Evolutionary conservation across 352 stramenopile genomes (phyloP), one percentile per base, ranked within the genome.

Genomic region (Globisporangium cylindrosporum): DNA sequence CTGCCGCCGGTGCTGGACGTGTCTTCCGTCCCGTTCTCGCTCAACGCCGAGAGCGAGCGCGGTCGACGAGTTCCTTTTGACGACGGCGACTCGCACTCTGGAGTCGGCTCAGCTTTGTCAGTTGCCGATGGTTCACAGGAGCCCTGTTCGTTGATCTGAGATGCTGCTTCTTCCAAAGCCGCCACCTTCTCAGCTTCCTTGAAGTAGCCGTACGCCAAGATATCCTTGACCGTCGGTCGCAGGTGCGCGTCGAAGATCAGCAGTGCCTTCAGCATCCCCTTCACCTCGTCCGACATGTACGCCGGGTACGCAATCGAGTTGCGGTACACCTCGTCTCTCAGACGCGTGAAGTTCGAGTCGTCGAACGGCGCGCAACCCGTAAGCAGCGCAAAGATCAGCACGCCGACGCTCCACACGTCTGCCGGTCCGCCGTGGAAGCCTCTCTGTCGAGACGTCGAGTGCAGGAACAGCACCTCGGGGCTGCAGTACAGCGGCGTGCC

Each of bases 401-500:
- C 81, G 59, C 82, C 84, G 25, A 91, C 66, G 61, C 87, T 91
- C 87, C 87, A 93, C 22, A 94, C 83, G 51, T 94, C 87, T 4
- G 85, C 85, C 14, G 85, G 87, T 8, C 74, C 83, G 25, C 83
- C 85, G 8, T 66, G 53, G 54, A 94, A 92, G 14, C 84, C 87
- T 1, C 71, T 59, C 10, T 82, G 67, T 0, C 77, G 73, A 7
- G 63, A 67, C 8, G 73, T 74, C 32, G 71, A 72, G 65, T 91
- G 74, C 18, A 94, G 73, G 24, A 92, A 89, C 24, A 94, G 70
- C 54, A 93, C 80, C 59, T 94, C 87, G 7, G 87, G 87, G 29
- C 81, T 90, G 77, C 87, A 94, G 71, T 94, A 94, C 59, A 94
- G 67, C 14, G 87, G 87, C 59, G 87, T 94, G 53, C 86, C 86